These are phyloP conservation scores for Lyophyllum shimeji DNA, from an alignment of 768 basidiomycete species.

Conservation along the genomic window DNA sequence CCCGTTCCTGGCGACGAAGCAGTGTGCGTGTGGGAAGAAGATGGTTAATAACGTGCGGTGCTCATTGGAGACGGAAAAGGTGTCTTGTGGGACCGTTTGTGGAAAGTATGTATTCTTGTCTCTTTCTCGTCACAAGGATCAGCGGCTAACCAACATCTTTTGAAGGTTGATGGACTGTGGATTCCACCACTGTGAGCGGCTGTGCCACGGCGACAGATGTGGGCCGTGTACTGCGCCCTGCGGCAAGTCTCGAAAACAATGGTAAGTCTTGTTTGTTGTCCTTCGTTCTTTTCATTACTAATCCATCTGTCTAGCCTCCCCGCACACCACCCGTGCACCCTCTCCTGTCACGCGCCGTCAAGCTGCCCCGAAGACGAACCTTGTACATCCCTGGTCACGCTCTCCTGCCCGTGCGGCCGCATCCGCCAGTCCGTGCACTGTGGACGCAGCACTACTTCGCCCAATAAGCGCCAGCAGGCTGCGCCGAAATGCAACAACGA, in stretches of 20 bases:
- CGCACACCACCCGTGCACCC: slow-evolving; percentile 70
- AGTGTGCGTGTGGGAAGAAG: slow-evolving; percentile 90
- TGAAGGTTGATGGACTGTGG: slow-evolving; percentile 76
- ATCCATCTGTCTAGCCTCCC: slow-evolving; percentile 49
- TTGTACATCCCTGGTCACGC: slow-evolving; percentile 64
- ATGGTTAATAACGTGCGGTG: slow-evolving; percentile 78
- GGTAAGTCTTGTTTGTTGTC: slow-evolving; percentile 43
- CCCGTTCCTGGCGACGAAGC: slow-evolving; percentile 72
- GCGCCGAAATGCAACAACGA: slow-evolving; percentile 74
- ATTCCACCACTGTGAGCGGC: slow-evolving; percentile 81
- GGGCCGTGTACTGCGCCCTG: slow-evolving; percentile 76
- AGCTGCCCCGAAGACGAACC: slow-evolving; percentile 79
- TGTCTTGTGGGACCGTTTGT: slow-evolving; percentile 84
- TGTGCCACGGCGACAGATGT: slow-evolving; percentile 84
- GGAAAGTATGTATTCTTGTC: slow-evolving; percentile 52
- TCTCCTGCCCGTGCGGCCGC: slow-evolving; percentile 83
- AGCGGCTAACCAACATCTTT: background rate
- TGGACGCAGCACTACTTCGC: slow-evolving; percentile 52
- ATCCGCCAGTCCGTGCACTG: slow-evolving; percentile 74
- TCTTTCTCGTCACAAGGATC: background rate
- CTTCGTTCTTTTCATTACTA: background rate
- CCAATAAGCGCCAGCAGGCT: slow-evolving; percentile 37
- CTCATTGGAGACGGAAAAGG: slow-evolving; percentile 71
- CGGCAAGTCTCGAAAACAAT: slow-evolving; percentile 83
- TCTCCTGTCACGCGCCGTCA: slow-evolving; percentile 86